These are phyloP conservation scores for Xanthoceras sorbifolium DNA, from an alignment of 345 rosid genomes.

Conservation along the genomic window DNA sequence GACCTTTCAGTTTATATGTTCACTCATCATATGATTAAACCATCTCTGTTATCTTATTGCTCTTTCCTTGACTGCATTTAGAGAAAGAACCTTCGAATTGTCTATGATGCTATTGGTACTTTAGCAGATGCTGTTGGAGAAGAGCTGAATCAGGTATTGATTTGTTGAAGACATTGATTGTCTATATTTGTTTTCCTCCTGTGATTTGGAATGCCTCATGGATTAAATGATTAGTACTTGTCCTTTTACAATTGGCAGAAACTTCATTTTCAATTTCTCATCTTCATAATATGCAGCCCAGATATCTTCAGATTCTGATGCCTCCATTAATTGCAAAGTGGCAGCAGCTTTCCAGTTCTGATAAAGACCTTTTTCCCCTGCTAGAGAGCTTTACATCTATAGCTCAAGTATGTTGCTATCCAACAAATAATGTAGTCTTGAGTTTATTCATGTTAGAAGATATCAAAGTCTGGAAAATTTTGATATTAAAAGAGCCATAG, in stretches of 20 bases:
- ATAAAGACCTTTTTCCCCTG: constrained; percentile 89
- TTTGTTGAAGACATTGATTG: constrained; percentile 8
- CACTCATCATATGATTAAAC: not conserved
- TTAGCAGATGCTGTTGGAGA: constrained; percentile 94
- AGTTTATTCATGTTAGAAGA: not conserved
- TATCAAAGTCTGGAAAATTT: not conserved
- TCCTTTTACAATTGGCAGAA: not conserved
- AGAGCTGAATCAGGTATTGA: constrained; percentile 75
- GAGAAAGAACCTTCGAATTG: constrained; percentile 94
- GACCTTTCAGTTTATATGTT: not conserved
- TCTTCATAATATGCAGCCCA: constrained; percentile 57
- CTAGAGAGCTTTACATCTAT: constrained; percentile 93
- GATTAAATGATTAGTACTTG: not conserved
- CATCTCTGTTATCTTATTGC: not conserved
- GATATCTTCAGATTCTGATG: constrained; percentile 83
- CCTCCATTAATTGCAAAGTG: constrained; percentile 93
- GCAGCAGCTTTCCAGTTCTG: constrained; percentile 90
- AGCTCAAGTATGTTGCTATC: constrained; percentile 63
- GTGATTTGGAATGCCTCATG: not conserved
- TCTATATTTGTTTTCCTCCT: not conserved
- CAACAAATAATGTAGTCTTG: not conserved
- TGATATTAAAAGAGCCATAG: not conserved
- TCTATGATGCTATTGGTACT: constrained; percentile 98
- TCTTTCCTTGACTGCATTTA: constrained; percentile 26
- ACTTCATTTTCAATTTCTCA: constrained; percentile 17